These are phyloP conservation scores for Mucor lusitanicus DNA, from an alignment of 371 early-diverging fungal genomes.

Conservation along the genomic window DNA sequence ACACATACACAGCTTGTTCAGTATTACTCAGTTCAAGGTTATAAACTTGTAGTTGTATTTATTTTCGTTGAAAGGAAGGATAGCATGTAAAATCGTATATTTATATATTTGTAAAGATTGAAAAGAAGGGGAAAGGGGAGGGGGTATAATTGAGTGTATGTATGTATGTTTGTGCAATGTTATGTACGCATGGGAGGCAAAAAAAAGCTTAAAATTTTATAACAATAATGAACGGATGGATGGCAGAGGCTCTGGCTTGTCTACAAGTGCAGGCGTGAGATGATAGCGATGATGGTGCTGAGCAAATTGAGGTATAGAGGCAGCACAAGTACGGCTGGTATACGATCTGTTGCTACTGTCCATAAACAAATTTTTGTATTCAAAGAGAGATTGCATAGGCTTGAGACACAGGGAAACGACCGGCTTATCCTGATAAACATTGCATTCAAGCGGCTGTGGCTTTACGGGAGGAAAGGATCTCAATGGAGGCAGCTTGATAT, in stretches of 20 bases:
- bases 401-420: background rate
- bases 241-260: constrained; percentile 1
- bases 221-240: constrained; percentile 14
- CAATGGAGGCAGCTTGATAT: constrained; percentile 6
- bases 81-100: background rate
- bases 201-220: background rate
- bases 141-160: background rate
- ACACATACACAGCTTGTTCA: too few species aligned
- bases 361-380: background rate
- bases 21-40: background rate
- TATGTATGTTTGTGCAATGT: background rate
- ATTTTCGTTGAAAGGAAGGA: background rate
- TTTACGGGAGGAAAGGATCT: background rate
- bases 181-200: background rate
- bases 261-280: background rate
- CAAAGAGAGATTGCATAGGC: constrained; percentile 3
- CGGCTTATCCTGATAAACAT: background rate
- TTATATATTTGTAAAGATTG: background rate
- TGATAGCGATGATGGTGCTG: background rate
- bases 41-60: background rate
- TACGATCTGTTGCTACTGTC: background rate
- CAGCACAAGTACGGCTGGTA: background rate
- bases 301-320: background rate
- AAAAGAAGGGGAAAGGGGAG: background rate
- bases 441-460: constrained; percentile 16